Evolutionary conservation across 1,139 yeast genomes (phyloP), one percentile per base, ranked within the genome.

Genomic region (Nakaseomyces delphensis): DNA sequence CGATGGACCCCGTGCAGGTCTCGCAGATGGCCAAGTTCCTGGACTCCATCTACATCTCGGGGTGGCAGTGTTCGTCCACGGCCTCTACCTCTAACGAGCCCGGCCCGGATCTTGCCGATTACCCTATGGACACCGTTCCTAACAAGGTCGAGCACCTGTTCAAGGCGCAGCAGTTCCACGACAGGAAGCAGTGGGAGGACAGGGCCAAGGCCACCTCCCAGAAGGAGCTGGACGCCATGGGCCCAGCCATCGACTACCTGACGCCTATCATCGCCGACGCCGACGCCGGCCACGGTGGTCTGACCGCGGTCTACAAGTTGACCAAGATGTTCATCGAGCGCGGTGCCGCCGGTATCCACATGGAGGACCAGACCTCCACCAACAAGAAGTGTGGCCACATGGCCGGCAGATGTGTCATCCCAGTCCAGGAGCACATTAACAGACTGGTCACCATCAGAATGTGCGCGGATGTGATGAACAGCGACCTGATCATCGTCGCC

Each of bases 311-410:
- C 55, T 83, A 86, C 71, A 89, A 89, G 70, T 78, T 89, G 66
- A 87, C 96, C 62, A 91, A 91, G 72, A 73, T 91, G 79, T 91
- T 89, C 64, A 86, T 91, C 57, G 97, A 91, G 72, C 82, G 95
- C 61, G 97, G 97, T 67, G 98, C 97, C 44, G 97, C 97, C 47
- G 97, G 97, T 64, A 87, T 89, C 59, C 98, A 89, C 66, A 86
- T 89, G 64, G 98, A 89, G 70, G 97, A 89, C 69, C 97, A 91
- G 73, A 95, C 96, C 47, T 96, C 97, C 44, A 96, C 97, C 62
- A 89, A 96, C 62, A 89, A 89, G 68, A 91, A 91, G 71, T 89
- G 97, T 72, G 97, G 97, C 52, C 73, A 69, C 54, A 86, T 89
- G 96, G 97, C 95, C 53, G 98, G 98, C 57, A 87, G 93, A 69